Percentiles rank a stretch among this genome's conserved stretches.
Evolutionary conservation across 2,329 filamentous ascomycete species (phyloP).

Genomic region (Sphaerulina vaccinii): DNA sequence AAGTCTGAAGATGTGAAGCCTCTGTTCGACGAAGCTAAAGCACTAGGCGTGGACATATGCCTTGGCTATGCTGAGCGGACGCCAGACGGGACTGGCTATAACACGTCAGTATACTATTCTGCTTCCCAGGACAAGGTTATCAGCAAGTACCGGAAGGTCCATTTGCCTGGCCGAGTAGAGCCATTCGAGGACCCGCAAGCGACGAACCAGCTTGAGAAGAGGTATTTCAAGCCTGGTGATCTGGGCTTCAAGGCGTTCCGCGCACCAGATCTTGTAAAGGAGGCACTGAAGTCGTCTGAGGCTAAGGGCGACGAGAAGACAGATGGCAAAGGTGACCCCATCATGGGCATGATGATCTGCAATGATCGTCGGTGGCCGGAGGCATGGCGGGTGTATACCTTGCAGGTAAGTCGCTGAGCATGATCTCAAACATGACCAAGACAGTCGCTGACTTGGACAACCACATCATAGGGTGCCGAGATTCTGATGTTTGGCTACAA

Average conservation of each 20-base stretch:
- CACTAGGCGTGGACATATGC: constrained; percentile 51
- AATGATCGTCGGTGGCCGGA: constrained; percentile 57
- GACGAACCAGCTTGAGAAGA: constrained; percentile 57
- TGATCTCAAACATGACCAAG: no score
- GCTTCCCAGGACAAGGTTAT: constrained; percentile 44
- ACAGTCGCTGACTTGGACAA: no score
- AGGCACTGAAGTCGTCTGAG: constrained; percentile 37
- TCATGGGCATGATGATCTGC: constrained; percentile 54
- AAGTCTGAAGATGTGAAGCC: constrained; percentile 47
- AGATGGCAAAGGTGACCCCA: constrained; percentile 48
- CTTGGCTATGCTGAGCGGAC: constrained; percentile 55
- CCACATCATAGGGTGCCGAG: constrained; percentile 52
- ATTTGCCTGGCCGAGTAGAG: constrained; percentile 55
- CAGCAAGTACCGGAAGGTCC: constrained; percentile 57
- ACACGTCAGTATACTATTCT: constrained; percentile 54
- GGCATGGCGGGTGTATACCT: constrained; percentile 52
- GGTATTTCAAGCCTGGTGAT: constrained; percentile 55
- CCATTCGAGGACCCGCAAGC: constrained; percentile 50
- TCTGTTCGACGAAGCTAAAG: constrained; percentile 51
- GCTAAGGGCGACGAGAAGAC: constrained; percentile 29
- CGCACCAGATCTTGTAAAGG: constrained; percentile 47
- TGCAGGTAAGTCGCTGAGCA: no score
- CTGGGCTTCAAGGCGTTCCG: constrained; percentile 56
- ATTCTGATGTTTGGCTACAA: constrained; percentile 50
- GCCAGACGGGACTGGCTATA: constrained; percentile 49